A percentile compares a stretch with the other conserved stretches of the same genome.
Conservation (phyloP, 2,329 filamentous ascomycete genomes). For the Fusarium guadeloupense region DNA sequence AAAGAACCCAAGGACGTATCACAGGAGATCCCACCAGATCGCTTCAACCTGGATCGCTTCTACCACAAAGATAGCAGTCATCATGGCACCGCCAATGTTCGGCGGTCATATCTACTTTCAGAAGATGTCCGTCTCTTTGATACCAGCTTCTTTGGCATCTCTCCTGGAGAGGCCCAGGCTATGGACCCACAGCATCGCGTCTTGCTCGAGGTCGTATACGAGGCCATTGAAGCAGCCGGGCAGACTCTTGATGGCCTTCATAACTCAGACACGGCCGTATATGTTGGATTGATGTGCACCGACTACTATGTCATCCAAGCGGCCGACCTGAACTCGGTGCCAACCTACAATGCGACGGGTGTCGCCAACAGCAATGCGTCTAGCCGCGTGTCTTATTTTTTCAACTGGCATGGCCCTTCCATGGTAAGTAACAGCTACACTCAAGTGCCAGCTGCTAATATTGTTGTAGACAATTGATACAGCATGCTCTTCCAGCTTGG, state of each 20-base stretch:
- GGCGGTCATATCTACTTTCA: slow-evolving; percentile 3
- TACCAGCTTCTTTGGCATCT: slow-evolving; percentile 11
- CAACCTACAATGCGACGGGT: slow-evolving; percentile 13
- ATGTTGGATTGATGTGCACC: background rate
- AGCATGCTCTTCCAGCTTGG: slow-evolving; percentile 3
- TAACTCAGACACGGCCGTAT: slow-evolving; percentile 22
- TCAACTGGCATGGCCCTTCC: background rate
- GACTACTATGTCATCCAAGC: slow-evolving; percentile 6
- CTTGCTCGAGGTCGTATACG: slow-evolving; percentile 15
- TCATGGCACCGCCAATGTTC: background rate
- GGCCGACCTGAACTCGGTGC: background rate
- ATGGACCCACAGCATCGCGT: slow-evolving; percentile 22
- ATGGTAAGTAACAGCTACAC: too few relatives aligned
- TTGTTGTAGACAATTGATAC: background rate
- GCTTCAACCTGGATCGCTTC: background rate
- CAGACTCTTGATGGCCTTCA: background rate
- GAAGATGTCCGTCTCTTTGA: slow-evolving; percentile 16
- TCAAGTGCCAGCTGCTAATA: too few relatives aligned
- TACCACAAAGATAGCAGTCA: slow-evolving; percentile 3
- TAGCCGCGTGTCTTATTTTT: background rate
- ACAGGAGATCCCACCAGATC: background rate
- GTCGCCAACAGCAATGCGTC: too few relatives aligned
- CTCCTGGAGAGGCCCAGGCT: background rate
- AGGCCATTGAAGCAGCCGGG: slow-evolving; percentile 8
- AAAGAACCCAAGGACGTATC: background rate